phyloP scores from a whole-genome alignment of 2,329 filamentous ascomycete species.

The Venturia nashicola region DNA sequence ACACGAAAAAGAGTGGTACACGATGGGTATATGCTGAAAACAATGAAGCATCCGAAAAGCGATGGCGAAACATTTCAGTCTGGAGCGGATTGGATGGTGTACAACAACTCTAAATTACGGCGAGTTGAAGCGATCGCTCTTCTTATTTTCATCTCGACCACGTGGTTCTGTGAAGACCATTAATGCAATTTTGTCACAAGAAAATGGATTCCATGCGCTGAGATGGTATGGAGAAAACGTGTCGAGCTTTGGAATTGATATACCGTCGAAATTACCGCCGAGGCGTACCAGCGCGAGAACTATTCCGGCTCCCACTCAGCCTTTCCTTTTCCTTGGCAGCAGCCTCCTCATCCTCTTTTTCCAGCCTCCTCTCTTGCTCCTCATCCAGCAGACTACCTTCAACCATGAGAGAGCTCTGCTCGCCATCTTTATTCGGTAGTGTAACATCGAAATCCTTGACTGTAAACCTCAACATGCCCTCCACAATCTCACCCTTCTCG shows the following conservation, averaged over 20 bases:
- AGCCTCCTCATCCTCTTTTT: constrained; percentile 34
- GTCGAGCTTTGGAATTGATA: neutral
- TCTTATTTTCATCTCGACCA: too few species aligned
- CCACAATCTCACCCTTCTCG: constrained; percentile 54
- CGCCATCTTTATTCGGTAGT: constrained; percentile 51
- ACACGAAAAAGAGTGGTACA: too few species aligned
- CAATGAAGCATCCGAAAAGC: too few species aligned
- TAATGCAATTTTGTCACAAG: neutral
- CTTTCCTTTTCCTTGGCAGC: neutral
- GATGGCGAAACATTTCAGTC: too few species aligned
- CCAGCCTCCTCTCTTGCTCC: constrained; percentile 50
- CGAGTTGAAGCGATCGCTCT: too few species aligned
- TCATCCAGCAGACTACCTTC: constrained; percentile 65
- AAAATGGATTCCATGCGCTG: neutral
- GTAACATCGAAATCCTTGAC: constrained; percentile 76
- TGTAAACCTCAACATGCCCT: constrained; percentile 60
- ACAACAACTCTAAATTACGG: too few species aligned
- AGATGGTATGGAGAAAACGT: neutral
- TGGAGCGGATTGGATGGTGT: too few species aligned
- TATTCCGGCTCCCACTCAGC: neutral
- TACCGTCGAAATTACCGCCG: neutral
- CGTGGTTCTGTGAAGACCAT: too few species aligned
- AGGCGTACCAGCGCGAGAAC: neutral
- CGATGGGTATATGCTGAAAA: too few species aligned
- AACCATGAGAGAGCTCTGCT: constrained; percentile 3